Evolutionary conservation across 371 early-diverging fungal genomes (phyloP), one percentile per base, ranked within the genome.

Genomic region (Saksenaea oblongispora): DNA sequence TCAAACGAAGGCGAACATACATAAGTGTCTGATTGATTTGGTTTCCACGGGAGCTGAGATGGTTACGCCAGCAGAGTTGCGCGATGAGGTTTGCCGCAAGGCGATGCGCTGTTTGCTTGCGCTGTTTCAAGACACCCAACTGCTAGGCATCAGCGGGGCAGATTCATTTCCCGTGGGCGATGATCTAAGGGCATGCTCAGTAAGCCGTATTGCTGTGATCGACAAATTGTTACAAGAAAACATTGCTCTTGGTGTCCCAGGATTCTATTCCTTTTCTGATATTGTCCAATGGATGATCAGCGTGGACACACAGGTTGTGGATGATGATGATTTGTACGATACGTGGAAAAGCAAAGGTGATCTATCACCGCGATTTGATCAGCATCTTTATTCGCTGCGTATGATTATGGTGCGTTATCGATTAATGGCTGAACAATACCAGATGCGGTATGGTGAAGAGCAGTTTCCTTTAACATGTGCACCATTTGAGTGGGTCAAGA

Each of bases 211-310:
- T 4, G 64, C 66, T 5, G 51, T 63, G 17, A 41, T 81, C 17
- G 76, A 81, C 44, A 17, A 65, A 7, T 14, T 76, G 0, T 34
- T 81, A 11, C 62, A 59, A 11, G 70, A 74, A 36, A 78, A 78
- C 47, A 59, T 81, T 17, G 79, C 76, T 5, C 34, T 81, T 1
- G 71, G 72, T 11, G 68, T 74, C 1, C 64, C 76, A 0, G 76
- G 74, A 3, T 80, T 66, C 35, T 78, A 81, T 27, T 51, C 55
- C 0, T 44, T 76, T 4, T 26, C 34, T 15, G 76, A 78, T 53
- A 60, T 67, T 14, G 62, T 63, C 13, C 26, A 42, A 54, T 71
- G 76, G 75, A 63, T 74, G 73, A 17, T 62, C 2, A 35, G 31
- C 31, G 3, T 3, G 10, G 15, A 55, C 10, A 15, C 31, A 14